Conservation (phyloP, 2,329 filamentous ascomycete species). For the Xylariaceae sp. region DNA sequence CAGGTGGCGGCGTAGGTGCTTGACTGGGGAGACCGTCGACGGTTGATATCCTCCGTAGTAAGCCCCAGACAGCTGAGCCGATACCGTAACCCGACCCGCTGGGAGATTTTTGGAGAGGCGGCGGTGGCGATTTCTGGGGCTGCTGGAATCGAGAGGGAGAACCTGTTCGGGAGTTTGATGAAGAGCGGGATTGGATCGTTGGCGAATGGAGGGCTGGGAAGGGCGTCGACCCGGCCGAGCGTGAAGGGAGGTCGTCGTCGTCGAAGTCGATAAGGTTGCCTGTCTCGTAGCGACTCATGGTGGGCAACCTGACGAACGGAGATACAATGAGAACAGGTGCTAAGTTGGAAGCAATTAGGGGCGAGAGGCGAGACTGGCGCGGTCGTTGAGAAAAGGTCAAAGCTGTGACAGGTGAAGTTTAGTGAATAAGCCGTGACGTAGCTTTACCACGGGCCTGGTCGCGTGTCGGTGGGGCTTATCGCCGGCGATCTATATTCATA, state of each 20-base stretch:
- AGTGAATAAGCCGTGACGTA: no score
- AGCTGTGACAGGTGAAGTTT: no score
- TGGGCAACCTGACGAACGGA: neutral
- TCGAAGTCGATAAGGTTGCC: conserved; percentile 29
- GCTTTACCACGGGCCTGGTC: no score
- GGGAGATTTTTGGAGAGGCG: conserved; percentile 8
- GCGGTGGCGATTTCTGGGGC: conserved; percentile 6
- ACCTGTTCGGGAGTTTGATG: neutral
- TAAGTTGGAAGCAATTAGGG: no score
- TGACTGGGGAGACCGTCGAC: conserved; percentile 33
- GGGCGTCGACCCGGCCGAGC: conserved; percentile 24
- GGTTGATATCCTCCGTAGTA: conserved; percentile 64
- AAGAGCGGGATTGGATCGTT: conserved; percentile 7
- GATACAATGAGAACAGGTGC: no score
- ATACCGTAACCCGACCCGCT: conserved; percentile 21
- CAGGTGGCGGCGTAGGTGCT: conserved; percentile 16
- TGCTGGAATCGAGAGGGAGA: neutral
- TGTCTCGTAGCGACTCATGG: conserved; percentile 24
- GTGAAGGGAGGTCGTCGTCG: conserved; percentile 21
- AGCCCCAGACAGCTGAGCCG: conserved; percentile 41
- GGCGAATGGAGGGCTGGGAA: conserved; percentile 9
- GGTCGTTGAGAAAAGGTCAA: no score
- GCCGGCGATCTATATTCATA: no score
- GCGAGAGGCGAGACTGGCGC: no score
- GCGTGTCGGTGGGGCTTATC: no score